These are phyloP conservation scores for Solanum bulbocastanum DNA, from an alignment of 257 asterid species.

Conservation along the genomic window DNA sequence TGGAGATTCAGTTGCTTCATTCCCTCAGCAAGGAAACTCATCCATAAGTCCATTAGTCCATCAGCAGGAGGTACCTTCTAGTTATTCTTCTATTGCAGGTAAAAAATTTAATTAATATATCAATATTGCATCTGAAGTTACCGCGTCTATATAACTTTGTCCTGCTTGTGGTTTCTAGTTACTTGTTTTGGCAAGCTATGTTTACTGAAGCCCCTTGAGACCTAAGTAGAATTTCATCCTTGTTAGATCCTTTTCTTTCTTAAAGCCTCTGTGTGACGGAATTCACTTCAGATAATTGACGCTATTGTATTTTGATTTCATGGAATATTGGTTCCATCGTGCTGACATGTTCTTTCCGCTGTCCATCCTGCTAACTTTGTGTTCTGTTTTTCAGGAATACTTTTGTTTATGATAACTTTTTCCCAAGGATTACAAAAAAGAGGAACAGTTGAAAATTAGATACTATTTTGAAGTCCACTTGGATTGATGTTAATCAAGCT, in stretches of 20 bases:
- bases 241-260: neutral
- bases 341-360: neutral
- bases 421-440: neutral
- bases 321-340: neutral
- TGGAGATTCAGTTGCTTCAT: constrained; percentile 47
- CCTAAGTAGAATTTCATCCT: neutral
- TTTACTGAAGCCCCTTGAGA: neutral
- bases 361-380: neutral
- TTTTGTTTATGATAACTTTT: neutral
- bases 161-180: neutral
- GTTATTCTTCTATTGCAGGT: constrained; percentile 99
- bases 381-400: neutral
- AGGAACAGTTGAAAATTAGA: neutral
- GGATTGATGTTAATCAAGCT: neutral
- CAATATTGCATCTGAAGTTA: constrained; percentile 34
- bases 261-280: neutral
- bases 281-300: neutral
- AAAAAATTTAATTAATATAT: constrained; percentile 43
- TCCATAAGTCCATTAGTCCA: constrained; percentile 57
- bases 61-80: constrained; percentile 99
- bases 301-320: neutral
- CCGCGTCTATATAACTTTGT: constrained; percentile 5
- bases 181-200: neutral
- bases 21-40: constrained; percentile 40
- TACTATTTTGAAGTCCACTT: neutral